Evolutionary conservation across 139 green algal genomes (phyloP), one percentile per base, ranked within the genome.

Genomic region (Chlamydomonas eustigma): DNA sequence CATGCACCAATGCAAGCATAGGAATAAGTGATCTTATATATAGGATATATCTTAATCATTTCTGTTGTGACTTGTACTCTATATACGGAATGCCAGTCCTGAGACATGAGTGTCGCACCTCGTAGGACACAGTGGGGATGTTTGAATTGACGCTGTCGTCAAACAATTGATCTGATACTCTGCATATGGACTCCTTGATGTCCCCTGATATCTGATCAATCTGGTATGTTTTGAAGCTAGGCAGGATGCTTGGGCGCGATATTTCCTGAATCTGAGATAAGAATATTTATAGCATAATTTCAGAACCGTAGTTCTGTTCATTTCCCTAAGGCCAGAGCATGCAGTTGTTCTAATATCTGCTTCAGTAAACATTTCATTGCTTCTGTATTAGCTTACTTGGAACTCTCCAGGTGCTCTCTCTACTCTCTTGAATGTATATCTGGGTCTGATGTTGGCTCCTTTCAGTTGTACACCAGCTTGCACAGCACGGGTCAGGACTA

Each of bases 131-230:
- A 4, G 88, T 92, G 4, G 90, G 92, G 44, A 98, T 89, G 78
- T 91, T 91, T 2, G 73, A 50, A 69, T 92, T 91, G 39, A 92
- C 88, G 25, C 80, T 77, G 32, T 93, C 89, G 64, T 91, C 77
- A 75, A 97, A 97, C 0, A 81, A 76, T 12, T 37, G 69, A 39
- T 98, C 94, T 36, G 77, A 88, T 30, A 93, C 85, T 2, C 90
- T 77, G 81, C 91, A 97, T 22, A 94, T 80, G 12, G 66, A 69
- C 71, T 98, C 92, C 81, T 98, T 97, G 39, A 96, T 71, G 73
- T 98, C 92, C 0, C 76, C 75, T 0, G 80, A 81, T 35, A 96
- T 84, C 31, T 84, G 50, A 24, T 74, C 66, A 33, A 90, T 75
- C 63, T 82, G 79, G 64, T 80, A 92, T 1, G 34, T 35, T 0